Evolutionary conservation across 2,329 filamentous ascomycete genomes (phyloP), one percentile per base, ranked within the genome.

Genomic region (Drechslera avenae): DNA sequence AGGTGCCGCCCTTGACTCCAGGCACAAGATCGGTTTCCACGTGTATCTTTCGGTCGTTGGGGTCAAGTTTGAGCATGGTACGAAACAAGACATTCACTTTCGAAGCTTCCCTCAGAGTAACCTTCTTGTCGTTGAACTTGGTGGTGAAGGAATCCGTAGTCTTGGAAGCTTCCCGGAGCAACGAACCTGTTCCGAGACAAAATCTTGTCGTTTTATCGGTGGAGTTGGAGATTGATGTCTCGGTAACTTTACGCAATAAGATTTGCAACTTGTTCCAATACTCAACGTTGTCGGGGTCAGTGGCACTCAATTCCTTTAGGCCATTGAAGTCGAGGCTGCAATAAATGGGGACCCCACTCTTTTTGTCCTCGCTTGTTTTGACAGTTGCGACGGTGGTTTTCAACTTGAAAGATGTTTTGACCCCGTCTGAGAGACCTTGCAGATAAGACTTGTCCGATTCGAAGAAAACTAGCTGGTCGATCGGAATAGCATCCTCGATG

Each of bases 261-360:
- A 46, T 9, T n/a, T 31, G 18, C 3, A 45, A 3, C n/a, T 17
- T 46, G 28, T 26, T 39, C 23, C 42, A 37, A 17, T 45, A 45
- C 12, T 31, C 42, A 2, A 17, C 10, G 16, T 8, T 21, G 6
- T 34, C 13, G 39, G 17, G n/a, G 6, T 21, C 26, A 1, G 14
- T 1, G 5, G 39, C 3, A 23, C 12, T 7, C n/a, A 42, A 16
- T 7, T 2, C 17, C 12, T n/a, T 6, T 4, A 2, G 16, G 5
- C 13, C 5, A 6, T 5, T 7, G n/a, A 26, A 6, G 12, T 23
- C 18, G 1, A 33, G 18, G 13, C 3, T n/a, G 39, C 39, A 42
- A 23, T 10, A 4, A 10, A 42, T 12, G 12, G 12, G 13, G 3
- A 14, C 5, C 3, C 10, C 2, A 21, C 2, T 8, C 4, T 6